phyloP scores from a whole-genome alignment of 2,329 filamentous ascomycete species.

The Trichoderma citrinoviride region DNA sequence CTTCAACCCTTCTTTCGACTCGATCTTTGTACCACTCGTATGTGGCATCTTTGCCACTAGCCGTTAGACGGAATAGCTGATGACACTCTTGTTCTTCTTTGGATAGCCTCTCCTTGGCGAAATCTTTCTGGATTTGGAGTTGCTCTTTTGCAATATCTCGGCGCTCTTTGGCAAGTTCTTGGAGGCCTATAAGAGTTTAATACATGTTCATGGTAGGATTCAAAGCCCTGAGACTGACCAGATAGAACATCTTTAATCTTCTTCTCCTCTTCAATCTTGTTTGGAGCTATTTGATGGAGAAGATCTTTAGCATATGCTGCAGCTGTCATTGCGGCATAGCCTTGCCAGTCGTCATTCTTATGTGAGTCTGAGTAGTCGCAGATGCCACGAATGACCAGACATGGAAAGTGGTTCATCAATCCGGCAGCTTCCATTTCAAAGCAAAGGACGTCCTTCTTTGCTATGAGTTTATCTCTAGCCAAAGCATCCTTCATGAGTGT shows the following conservation, averaged over 20 bases:
- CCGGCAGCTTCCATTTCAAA: not conserved
- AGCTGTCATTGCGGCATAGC: no score
- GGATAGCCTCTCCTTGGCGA: not conserved
- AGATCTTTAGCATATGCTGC: constrained; percentile 26
- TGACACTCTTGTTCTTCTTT: constrained; percentile 23
- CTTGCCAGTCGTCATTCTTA: no score
- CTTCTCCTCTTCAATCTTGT: constrained; percentile 22
- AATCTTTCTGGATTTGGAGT: constrained; percentile 9
- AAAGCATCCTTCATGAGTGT: constrained; percentile 26
- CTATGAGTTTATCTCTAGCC: constrained; percentile 29
- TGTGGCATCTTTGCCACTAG: constrained; percentile 1
- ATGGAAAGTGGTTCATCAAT: no score
- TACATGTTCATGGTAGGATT: not conserved
- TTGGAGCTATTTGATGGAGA: constrained; percentile 22
- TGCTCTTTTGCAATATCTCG: constrained; percentile 8
- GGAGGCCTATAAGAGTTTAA: not conserved
- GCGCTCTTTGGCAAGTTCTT: not conserved
- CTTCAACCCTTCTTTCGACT: constrained; percentile 23
- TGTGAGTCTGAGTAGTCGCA: no score
- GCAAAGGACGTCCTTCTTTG: constrained; percentile 24
- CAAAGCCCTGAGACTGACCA: not conserved
- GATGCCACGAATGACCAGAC: no score
- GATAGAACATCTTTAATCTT: constrained; percentile 17
- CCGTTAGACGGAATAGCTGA: constrained; percentile 24
- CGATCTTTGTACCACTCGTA: constrained; percentile 35